Conservation (phyloP, 2,329 filamentous ascomycete species). For the Ascocoryne sarcoides region DNA sequence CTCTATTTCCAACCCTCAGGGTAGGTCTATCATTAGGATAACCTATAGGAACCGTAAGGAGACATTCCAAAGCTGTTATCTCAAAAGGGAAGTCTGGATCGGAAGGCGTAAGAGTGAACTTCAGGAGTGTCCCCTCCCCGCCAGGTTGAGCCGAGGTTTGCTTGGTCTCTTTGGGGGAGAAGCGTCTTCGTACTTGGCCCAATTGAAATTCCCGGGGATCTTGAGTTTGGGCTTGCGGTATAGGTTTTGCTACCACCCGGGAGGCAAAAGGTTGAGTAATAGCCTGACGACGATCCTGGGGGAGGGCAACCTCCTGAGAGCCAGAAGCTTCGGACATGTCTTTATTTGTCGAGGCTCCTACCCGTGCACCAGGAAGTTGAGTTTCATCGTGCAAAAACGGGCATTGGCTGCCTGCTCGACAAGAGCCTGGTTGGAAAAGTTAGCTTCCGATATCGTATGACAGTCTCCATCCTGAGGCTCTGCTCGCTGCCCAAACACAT, state of each 20-base stretch:
- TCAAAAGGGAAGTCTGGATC: constrained; percentile 82
- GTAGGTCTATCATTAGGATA: constrained; percentile 53
- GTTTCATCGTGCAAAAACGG: constrained; percentile 38
- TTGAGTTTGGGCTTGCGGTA: constrained; percentile 53
- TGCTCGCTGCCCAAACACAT: constrained; percentile 8
- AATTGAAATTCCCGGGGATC: constrained; percentile 69
- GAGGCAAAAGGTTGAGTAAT: constrained; percentile 29
- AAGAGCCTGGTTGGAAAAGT: constrained; percentile 32
- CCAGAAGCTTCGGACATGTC: constrained; percentile 9
- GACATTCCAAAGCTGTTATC: constrained; percentile 58
- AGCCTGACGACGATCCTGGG: constrained; percentile 27
- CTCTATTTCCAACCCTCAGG: constrained; percentile 57
- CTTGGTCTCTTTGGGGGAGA: constrained; percentile 38
- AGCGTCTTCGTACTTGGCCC: constrained; percentile 62
- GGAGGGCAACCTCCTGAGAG: constrained; percentile 15
- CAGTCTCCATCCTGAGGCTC: constrained; percentile 7
- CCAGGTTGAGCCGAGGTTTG: constrained; percentile 10
- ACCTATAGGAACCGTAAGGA: constrained; percentile 51
- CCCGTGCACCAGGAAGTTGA: constrained; percentile 11
- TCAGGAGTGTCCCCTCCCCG: constrained; percentile 38
- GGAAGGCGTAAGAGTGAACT: constrained; percentile 60
- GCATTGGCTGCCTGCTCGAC: constrained; percentile 42
- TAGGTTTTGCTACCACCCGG: constrained; percentile 54
- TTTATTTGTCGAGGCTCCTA: constrained; percentile 2
- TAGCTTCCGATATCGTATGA: constrained; percentile 18